Base-by-base conservation (phyloP, 169 alveolate genomes). In the Plasmodium malariae region DNA sequence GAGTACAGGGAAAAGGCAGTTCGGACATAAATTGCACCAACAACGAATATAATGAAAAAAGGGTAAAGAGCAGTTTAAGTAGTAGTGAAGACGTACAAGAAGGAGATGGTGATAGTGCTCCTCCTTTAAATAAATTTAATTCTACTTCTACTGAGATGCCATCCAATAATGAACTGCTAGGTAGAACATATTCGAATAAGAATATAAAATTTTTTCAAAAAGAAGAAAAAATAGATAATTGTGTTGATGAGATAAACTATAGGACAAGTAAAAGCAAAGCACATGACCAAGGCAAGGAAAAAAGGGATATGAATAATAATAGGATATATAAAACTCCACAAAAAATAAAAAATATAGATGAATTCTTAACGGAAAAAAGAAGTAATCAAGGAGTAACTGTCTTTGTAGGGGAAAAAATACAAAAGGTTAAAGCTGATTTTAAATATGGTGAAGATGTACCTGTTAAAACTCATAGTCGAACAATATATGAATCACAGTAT, bases 341-440 rank as follows among this genome's bases (percentile, higher is more conserved):
- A 37, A 76, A 83, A 26, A 65, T 83, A 21, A 48, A 83, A 43
- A 83, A 67, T 40, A 32, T 83, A 67, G 68, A 67, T 55, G 73
- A 83, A 14, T 65, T 9, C 36, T 45, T 67, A 26, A 26, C 34
- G n/a, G 78, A 83, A 83, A 67, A 62, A 83, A 83, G 60, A 14
- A 54, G 34, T 30, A 34, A 26, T 36, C 72, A 83, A 17, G 68
- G 54, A 54, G 68, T 69, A 12, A 83, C 91, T 0, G 78, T 83
- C 21, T 83, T 83, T 51, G 91, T 83, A 0, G 91, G 91, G 4
- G 91, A 83, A 32, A 83, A 83, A 60, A 54, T 83, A 30, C 91
- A 83, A 45, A 83, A 83, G 59, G 43, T 40, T 2, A 83, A 83
- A 19, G 91, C 91, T 0, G 91, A 83, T 68, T 83, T 83, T 19